phyloP scores from a whole-genome alignment of 805 yeast species.

The Lipomyces mesembrius region DNA sequence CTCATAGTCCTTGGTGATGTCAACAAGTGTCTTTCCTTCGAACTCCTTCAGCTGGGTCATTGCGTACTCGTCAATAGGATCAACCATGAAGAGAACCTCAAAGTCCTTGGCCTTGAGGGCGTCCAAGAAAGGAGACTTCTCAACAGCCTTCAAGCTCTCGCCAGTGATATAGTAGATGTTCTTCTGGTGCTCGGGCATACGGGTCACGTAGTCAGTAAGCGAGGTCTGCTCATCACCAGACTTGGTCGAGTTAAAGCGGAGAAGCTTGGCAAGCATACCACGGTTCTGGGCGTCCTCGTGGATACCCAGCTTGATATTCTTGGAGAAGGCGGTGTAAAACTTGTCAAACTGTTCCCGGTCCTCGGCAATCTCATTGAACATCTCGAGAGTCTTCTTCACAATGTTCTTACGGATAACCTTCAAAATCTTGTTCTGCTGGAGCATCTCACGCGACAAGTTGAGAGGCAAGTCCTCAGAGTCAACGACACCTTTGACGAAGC shows the following conservation, averaged over 20 bases:
- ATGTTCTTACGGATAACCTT: constrained; percentile 99
- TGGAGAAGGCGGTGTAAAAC: constrained; percentile 96
- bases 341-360: constrained; percentile 98
- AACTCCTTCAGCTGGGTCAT: constrained; percentile 99
- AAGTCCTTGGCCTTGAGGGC: constrained; percentile 98
- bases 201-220: constrained; percentile 93
- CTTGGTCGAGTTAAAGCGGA: constrained; percentile 97
- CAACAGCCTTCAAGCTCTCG: constrained; percentile 96
- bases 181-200: constrained; percentile 99
- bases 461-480: constrained; percentile 99
- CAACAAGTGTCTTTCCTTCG: constrained; percentile 98
- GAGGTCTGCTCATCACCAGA: constrained; percentile 93
- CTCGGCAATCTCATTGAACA: constrained; percentile 99
- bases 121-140: constrained; percentile 98
- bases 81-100: constrained; percentile 96
- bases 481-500: constrained; percentile 98
- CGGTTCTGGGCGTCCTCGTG: constrained; percentile 99
- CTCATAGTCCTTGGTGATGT: constrained; percentile 98
- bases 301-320: constrained; percentile 97
- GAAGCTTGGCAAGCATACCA: constrained; percentile 88
- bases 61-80: constrained; percentile 99
- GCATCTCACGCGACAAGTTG: constrained; percentile 99
- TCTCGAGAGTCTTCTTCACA: constrained; percentile 96
- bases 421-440: constrained; percentile 99
- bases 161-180: constrained; percentile 99